Conservation (phyloP, 805 yeast genomes). For the Tetrapisispora fleetii region DNA sequence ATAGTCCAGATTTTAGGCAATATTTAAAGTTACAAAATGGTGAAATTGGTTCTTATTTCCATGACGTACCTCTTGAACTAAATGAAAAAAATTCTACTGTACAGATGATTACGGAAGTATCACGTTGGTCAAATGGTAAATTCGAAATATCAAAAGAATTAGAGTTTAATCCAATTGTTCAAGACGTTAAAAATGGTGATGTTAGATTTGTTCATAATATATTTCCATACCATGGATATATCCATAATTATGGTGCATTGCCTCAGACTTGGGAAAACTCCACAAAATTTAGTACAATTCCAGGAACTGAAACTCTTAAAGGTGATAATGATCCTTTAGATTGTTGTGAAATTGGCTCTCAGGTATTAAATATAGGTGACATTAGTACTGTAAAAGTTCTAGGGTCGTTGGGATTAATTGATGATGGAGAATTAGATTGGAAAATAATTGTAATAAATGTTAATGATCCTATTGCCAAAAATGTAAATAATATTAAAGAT, state of each 20-base stretch:
- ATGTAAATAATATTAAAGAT: slow-evolving; percentile 55
- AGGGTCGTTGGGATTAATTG: slow-evolving; percentile 71
- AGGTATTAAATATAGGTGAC: slow-evolving; percentile 50
- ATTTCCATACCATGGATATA: slow-evolving; percentile 77
- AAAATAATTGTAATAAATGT: slow-evolving; percentile 64
- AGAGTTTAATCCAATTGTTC: slow-evolving; percentile 66
- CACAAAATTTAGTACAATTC: slow-evolving; percentile 24
- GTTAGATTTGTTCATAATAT: slow-evolving; percentile 68
- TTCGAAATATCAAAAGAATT: slow-evolving; percentile 58
- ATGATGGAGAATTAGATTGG: slow-evolving; percentile 98
- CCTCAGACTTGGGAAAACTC: slow-evolving; percentile 98
- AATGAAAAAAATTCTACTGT: slow-evolving; percentile 36
- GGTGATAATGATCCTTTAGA: slow-evolving; percentile 97
- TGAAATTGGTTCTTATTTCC: slow-evolving; percentile 53
- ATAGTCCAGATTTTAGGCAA: slow-evolving; percentile 32
- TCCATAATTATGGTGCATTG: slow-evolving; percentile 80
- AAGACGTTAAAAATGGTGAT: slow-evolving; percentile 67
- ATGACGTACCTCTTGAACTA: slow-evolving; percentile 55
- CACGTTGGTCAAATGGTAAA: slow-evolving; percentile 77
- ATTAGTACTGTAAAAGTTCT: slow-evolving; percentile 57
- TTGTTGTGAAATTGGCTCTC: slow-evolving; percentile 78
- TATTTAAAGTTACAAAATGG: slow-evolving; percentile 37
- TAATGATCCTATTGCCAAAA: slow-evolving; percentile 52
- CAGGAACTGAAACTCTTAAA: slow-evolving; percentile 36
- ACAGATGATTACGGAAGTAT: slow-evolving; percentile 66